These are phyloP conservation scores for Acorus calamus DNA, from an alignment of 106 monocot genomes.

Conservation along the genomic window DNA sequence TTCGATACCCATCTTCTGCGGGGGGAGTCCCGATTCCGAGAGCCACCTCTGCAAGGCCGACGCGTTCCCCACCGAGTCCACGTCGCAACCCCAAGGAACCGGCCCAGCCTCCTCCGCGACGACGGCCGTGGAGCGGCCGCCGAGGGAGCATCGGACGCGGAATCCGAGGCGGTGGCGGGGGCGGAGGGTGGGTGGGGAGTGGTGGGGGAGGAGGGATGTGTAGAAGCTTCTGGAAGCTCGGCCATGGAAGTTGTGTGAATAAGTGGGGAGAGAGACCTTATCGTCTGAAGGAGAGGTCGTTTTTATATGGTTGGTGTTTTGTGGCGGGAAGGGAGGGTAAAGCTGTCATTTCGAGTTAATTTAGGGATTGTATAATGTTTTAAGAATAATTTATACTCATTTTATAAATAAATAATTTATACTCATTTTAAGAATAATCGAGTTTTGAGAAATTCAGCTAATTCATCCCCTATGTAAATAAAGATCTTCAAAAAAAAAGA, in stretches of 20 bases:
- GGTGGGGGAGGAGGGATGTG: slow-evolving; percentile 1
- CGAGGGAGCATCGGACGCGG: too few species aligned
- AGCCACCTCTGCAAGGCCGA: slow-evolving; percentile 69
- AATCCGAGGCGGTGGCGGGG: background rate
- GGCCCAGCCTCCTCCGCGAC: background rate
- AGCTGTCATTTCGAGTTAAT: too few species aligned
- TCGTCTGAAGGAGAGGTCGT: background rate
- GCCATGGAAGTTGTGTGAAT: background rate
- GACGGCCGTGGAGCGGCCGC: background rate
- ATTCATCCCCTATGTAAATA: too few species aligned
- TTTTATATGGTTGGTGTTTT: background rate
- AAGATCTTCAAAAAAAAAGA: too few species aligned
- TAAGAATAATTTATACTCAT: too few species aligned
- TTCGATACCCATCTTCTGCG: slow-evolving; percentile 73
- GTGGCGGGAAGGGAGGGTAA: too few species aligned
- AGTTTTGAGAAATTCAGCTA: too few species aligned
- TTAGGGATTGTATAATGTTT: too few species aligned
- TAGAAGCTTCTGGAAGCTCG: background rate
- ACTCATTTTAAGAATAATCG: too few species aligned
- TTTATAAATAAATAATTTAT: too few species aligned
- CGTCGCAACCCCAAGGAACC: slow-evolving; percentile 83
- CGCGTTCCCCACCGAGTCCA: slow-evolving; percentile 56
- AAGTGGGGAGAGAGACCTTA: background rate
- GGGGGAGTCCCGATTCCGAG: slow-evolving; percentile 69
- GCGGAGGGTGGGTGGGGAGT: background rate